Base-by-base conservation (phyloP, 2,329 filamentous ascomycete species). In the Hortaea werneckii region DNA sequence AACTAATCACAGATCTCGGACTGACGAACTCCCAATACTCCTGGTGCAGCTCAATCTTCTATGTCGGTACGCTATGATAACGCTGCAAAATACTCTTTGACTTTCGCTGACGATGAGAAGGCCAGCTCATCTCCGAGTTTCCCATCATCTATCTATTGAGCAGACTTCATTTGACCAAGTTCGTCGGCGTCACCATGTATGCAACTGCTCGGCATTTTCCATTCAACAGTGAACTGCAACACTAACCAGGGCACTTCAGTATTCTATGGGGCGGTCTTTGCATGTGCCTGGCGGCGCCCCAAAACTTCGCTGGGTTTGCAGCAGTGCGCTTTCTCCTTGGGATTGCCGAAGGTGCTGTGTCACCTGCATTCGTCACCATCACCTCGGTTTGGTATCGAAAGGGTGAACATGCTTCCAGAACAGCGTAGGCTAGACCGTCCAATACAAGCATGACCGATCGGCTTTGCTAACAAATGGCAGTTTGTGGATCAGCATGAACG, bases 1-100 rank as follows among this genome's bases (percentile, higher is more conserved):
- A 79, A 2, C 67, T 83, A 8, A 73, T 78, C 29, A 66, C 79
- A 43, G 76, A 80, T 56, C 74, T 78, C 0, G 58, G 72, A 37
- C 72, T 83, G 1, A 64, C 72, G 7, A 77, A 77, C 11, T 67
- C 82, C 49, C 43, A 52, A 29, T 76, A 71, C 57, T 71, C 68
- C 34, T 75, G 72, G 73, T 61, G 73, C 0, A 70, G 71, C 1
- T 67, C 69, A 4, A 69, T 76, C 28, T 72, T 77, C 9, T 77
- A 78, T 48, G 64, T 78, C 37, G 73, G 20, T 20, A 20, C 20
- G 20, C 20, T 20, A 20, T 20, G 20, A 20, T 20, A 20, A 20
- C 20, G 20, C 20, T 20, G 20, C 20, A 20, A 20, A 20, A 20
- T 20, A 20, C 20, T 20, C 20, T 20, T 20, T 20, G 20, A 20